phyloP scores from a whole-genome alignment of 768 basidiomycete species.

The Aureoboletus auriporus region DNA sequence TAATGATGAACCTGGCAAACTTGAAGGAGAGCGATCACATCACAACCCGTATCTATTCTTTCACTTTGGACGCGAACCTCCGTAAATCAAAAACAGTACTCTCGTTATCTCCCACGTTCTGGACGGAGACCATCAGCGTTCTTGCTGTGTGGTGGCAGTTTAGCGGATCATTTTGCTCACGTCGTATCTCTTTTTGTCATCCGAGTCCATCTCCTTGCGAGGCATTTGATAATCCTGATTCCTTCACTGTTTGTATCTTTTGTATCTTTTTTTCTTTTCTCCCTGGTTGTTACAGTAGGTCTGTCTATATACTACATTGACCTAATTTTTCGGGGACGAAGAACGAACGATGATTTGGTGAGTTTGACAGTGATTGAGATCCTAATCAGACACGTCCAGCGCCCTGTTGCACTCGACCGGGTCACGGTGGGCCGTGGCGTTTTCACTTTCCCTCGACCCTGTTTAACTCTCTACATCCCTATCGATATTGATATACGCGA shows the following conservation, averaged over 20 bases:
- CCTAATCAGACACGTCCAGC: no score
- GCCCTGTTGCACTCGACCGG: no score
- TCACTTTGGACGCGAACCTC: conserved; percentile 25
- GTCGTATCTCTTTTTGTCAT: neutral
- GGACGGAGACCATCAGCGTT: conserved; percentile 5
- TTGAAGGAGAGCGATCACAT: conserved; percentile 16
- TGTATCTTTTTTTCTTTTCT: neutral
- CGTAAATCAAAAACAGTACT: conserved; percentile 14
- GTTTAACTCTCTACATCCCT: no score
- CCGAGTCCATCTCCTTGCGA: neutral
- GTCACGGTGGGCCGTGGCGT: no score
- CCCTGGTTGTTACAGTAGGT: conserved; percentile 18
- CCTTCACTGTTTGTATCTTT: neutral
- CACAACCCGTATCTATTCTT: conserved; percentile 31
- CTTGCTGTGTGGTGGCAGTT: neutral
- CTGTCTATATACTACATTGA: conserved; percentile 22
- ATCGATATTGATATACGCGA: no score
- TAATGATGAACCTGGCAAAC: conserved; percentile 17
- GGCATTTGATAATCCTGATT: conserved; percentile 4
- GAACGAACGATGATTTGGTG: no score
- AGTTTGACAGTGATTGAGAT: no score
- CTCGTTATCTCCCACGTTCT: conserved; percentile 8
- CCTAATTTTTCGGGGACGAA: conserved; percentile 14
- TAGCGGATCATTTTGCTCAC: no score
- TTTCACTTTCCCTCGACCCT: no score